phyloP scores from a whole-genome alignment of 139 green algal species.

The Chlorella ohadii region DNA sequence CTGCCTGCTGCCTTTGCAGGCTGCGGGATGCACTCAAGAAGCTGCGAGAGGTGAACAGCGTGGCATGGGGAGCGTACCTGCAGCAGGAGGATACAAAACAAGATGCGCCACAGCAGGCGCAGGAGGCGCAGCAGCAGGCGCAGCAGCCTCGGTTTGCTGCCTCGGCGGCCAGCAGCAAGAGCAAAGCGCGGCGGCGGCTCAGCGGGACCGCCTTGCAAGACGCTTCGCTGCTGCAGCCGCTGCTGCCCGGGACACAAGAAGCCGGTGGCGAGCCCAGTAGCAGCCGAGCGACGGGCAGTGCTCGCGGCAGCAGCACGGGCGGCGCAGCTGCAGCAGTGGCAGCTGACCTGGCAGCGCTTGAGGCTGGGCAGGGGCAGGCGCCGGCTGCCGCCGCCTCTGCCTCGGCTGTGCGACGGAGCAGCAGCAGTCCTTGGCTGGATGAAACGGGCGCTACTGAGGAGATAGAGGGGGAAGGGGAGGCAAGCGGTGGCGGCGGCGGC shows the following conservation, averaged over 20 bases:
- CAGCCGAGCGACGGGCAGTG: not conserved
- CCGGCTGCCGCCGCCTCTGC: too few species aligned
- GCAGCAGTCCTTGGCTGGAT: too few species aligned
- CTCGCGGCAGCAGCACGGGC: not conserved
- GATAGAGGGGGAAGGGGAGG: not conserved
- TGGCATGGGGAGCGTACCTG: constrained; percentile 16
- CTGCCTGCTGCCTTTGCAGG: not conserved
- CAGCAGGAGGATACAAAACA: not conserved
- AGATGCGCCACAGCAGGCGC: not conserved
- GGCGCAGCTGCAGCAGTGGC: not conserved
- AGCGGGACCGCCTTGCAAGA: not conserved
- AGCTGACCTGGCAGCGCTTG: too few species aligned
- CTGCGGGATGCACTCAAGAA: constrained; percentile 3
- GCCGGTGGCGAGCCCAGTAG: not conserved
- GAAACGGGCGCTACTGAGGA: not conserved
- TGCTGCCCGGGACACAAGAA: not conserved
- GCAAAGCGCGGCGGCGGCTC: not conserved
- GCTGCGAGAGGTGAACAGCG: constrained; percentile 16
- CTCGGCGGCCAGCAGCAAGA: not conserved
- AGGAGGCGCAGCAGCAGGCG: not conserved
- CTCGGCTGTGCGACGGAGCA: too few species aligned
- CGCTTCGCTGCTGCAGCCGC: not conserved
- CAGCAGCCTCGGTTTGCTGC: too few species aligned
- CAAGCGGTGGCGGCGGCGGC: not conserved
- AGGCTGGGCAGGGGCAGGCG: too few species aligned